These are phyloP conservation scores for Metarhizium brunneum DNA, from an alignment of 2,329 filamentous ascomycete species.

Conservation along the genomic window DNA sequence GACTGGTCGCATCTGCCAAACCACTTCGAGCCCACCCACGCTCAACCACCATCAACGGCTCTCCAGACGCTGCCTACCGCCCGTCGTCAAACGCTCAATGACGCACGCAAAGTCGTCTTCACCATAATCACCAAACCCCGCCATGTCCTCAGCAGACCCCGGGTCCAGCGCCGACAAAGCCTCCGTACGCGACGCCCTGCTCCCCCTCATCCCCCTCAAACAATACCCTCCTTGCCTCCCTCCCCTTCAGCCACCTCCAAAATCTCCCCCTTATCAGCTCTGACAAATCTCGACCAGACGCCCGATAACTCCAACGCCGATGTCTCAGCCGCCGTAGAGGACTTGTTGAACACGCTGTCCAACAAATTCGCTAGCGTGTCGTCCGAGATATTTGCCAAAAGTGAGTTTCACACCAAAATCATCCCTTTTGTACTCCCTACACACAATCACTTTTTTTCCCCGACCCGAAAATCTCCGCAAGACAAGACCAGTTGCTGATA, in stretches of 20 bases:
- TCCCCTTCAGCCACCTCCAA: not conserved
- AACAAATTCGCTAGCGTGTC: slow-evolving; percentile 80
- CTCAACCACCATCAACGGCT: not conserved
- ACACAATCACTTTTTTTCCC: too few relatives aligned
- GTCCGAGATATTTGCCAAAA: slow-evolving; percentile 80
- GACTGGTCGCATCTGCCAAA: not conserved
- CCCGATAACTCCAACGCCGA: slow-evolving; percentile 47
- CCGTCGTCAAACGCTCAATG: not conserved
- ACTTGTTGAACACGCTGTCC: slow-evolving; percentile 74
- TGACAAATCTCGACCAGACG: slow-evolving; percentile 8
- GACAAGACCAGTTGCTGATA: not conserved
- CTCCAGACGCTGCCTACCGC: not conserved
- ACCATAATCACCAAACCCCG: not conserved
- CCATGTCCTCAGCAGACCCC: slow-evolving; percentile 29
- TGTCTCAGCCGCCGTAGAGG: slow-evolving; percentile 72
- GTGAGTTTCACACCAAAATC: slow-evolving; percentile 38
- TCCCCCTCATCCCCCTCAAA: not conserved
- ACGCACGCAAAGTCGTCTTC: not conserved
- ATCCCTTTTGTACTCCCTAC: not conserved
- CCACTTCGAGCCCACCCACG: not conserved
- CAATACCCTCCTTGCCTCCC: not conserved
- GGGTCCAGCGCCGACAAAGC: slow-evolving; percentile 25
- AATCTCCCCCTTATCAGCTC: not conserved
- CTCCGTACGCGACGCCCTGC: slow-evolving; percentile 20
- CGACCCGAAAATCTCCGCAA: not conserved